A percentile compares a stretch with the other conserved stretches of the same genome.
Conservation (phyloP, 2,329 filamentous ascomycete species). For the Aspergillus aculeatinus region DNA sequence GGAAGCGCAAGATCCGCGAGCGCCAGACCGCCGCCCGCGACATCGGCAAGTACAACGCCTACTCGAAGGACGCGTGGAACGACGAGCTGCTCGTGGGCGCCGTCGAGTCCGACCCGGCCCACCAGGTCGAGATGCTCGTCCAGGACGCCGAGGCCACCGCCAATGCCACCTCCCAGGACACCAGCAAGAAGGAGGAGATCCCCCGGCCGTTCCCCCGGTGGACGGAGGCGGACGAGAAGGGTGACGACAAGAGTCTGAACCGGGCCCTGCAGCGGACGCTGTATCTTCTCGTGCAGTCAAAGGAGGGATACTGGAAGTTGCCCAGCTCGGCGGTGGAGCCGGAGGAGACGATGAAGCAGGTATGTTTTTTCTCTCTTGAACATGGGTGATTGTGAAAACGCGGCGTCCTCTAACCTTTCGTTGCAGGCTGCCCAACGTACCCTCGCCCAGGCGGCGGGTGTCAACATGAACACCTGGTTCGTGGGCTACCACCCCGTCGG, state of each 20-base stretch:
- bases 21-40: conserved; percentile 78
- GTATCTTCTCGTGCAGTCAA: conserved; percentile 77
- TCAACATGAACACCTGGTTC: conserved; percentile 99
- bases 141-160: conserved; percentile 66
- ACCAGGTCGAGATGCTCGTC: conserved; percentile 67
- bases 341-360: conserved; percentile 78
- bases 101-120: conserved; percentile 61
- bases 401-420: conserved; percentile 1
- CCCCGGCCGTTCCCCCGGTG: conserved; percentile 68
- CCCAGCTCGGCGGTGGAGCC: conserved; percentile 68
- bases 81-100: conserved; percentile 83
- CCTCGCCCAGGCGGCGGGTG: conserved; percentile 72
- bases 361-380: conserved; percentile 49
- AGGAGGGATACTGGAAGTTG: conserved; percentile 75
- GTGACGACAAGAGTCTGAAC: conserved; percentile 76
- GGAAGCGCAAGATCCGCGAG: conserved; percentile 79
- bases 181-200: conserved; percentile 60
- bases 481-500: conserved; percentile 88
- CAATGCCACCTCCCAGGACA: conserved; percentile 41
- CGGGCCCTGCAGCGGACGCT: conserved; percentile 76
- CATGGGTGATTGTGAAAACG: background rate
- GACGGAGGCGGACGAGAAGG: conserved; percentile 74
- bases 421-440: conserved; percentile 76
- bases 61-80: conserved; percentile 76
- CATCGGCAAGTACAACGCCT: conserved; percentile 79